Percentiles rank a stretch among this genome's conserved stretches.
These are phyloP conservation scores for Penicillium sclerotigenum DNA, from an alignment of 2,329 filamentous ascomycete species.

Conservation along the genomic window DNA sequence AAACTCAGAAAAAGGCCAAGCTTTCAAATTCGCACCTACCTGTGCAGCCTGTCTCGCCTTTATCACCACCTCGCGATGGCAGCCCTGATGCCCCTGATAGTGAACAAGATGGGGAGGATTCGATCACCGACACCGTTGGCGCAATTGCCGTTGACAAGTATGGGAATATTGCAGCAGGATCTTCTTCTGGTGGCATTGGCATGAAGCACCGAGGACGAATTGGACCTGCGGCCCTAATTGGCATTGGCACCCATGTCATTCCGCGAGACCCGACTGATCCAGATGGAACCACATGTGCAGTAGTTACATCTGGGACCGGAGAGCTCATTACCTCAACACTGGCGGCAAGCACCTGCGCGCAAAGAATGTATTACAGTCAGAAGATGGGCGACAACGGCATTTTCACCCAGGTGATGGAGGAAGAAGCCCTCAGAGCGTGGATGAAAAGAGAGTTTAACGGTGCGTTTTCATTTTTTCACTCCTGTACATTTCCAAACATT, in stretches of 20 bases:
- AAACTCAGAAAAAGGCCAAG: not conserved
- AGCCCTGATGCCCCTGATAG: not conserved
- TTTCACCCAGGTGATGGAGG: slow-evolving; percentile 67
- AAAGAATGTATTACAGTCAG: slow-evolving; percentile 73
- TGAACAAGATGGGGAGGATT: slow-evolving; percentile 43
- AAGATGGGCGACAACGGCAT: slow-evolving; percentile 58
- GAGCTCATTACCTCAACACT: slow-evolving; percentile 97
- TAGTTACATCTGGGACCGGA: slow-evolving; percentile 89
- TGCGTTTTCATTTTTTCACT: slow-evolving; percentile 28
- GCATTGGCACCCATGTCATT: slow-evolving; percentile 86
- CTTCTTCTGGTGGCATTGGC: slow-evolving; percentile 94
- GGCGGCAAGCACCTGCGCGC: slow-evolving; percentile 81
- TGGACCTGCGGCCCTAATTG: slow-evolving; percentile 88
- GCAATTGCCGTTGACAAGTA: slow-evolving; percentile 85
- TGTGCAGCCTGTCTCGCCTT: not conserved
- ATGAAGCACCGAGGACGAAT: slow-evolving; percentile 95
- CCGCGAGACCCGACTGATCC: slow-evolving; percentile 69
- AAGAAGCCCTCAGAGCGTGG: slow-evolving; percentile 73
- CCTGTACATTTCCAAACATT: not conserved
- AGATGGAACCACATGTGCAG: slow-evolving; percentile 68
- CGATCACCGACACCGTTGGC: slow-evolving; percentile 90
- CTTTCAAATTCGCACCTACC: not conserved
- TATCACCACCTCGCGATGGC: not conserved
- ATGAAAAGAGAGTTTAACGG: slow-evolving; percentile 88
- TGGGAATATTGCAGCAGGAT: slow-evolving; percentile 88